These are phyloP conservation scores for Penicillium alfredii DNA, from an alignment of 495 filamentous ascomycete genomes.

Conservation along the genomic window DNA sequence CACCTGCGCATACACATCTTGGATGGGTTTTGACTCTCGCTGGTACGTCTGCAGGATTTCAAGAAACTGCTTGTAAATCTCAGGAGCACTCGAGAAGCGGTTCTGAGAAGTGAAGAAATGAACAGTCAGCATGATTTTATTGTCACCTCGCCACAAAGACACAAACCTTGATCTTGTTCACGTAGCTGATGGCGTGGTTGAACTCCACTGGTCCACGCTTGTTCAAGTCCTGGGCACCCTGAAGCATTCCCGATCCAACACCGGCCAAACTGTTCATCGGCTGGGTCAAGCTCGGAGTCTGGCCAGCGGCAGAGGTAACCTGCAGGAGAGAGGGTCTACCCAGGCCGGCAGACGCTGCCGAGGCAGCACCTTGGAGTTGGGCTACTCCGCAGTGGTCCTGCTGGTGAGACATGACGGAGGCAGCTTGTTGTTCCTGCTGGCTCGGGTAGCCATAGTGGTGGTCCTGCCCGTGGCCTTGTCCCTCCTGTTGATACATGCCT, in stretches of 20 bases:
- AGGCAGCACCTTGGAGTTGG: constrained; percentile 70
- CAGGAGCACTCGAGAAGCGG: constrained; percentile 87
- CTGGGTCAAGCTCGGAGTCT: constrained; percentile 43
- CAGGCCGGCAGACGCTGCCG: constrained; percentile 50
- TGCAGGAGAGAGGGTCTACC: constrained; percentile 39
- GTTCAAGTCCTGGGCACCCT: constrained; percentile 60
- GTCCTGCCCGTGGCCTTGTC: constrained; percentile 35
- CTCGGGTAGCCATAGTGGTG: constrained; percentile 42
- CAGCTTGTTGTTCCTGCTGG: constrained; percentile 43
- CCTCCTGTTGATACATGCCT: constrained; percentile 35
- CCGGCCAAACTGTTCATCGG: constrained; percentile 42
- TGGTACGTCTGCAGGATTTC: constrained; percentile 99
- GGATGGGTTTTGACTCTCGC: constrained; percentile 94
- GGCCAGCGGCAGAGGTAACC: constrained; percentile 40
- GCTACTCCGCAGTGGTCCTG: constrained; percentile 79
- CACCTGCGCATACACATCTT: constrained; percentile 97
- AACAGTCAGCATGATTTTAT: too few species aligned
- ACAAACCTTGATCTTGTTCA: constrained; percentile 97
- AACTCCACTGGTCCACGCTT: constrained; percentile 96
- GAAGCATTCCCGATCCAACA: constrained; percentile 40
- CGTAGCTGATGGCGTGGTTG: constrained; percentile 99
- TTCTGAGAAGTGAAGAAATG: constrained; percentile 49
- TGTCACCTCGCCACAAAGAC: too few species aligned
- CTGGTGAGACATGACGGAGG: constrained; percentile 56
- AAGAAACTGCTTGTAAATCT: constrained; percentile 99